These are phyloP conservation scores for Phtheirospermum japonicum DNA, from an alignment of 257 asterid species.

Conservation along the genomic window DNA sequence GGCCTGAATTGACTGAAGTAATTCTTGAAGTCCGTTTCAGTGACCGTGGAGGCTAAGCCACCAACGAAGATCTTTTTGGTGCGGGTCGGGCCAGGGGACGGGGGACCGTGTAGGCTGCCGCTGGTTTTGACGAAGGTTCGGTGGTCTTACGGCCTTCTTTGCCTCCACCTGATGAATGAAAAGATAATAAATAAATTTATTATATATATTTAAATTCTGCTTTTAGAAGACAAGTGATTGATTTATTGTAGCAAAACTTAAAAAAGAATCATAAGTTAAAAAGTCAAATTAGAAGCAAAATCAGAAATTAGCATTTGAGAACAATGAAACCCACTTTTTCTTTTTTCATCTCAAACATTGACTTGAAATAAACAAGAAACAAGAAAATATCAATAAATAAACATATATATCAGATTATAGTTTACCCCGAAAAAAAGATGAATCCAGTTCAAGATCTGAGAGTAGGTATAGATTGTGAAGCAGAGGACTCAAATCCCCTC, in stretches of 20 bases:
- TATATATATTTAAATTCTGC: no score
- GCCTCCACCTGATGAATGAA: slow-evolving; percentile 45
- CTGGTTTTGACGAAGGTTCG: slow-evolving; percentile 34
- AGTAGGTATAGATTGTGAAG: slow-evolving; percentile 53
- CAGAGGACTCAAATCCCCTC: slow-evolving; percentile 63
- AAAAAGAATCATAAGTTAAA: no score
- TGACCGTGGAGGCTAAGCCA: slow-evolving; percentile 46
- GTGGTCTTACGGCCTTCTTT: slow-evolving; percentile 52
- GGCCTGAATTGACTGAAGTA: slow-evolving; percentile 48
- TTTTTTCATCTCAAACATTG: slow-evolving; percentile 26
- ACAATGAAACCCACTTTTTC: neutral
- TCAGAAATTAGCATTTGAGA: neutral
- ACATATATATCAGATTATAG: slow-evolving; percentile 25
- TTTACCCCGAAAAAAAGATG: no score
- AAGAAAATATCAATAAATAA: slow-evolving; percentile 23
- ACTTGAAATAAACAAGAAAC: slow-evolving; percentile 23
- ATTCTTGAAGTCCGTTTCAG: slow-evolving; percentile 43
- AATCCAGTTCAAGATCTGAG: slow-evolving; percentile 59
- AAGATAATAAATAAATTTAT: no score
- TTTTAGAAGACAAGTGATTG: no score
- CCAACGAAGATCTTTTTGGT: no score
- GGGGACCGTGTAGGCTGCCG: slow-evolving; percentile 40
- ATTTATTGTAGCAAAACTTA: no score
- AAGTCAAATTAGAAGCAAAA: slow-evolving; percentile 8
- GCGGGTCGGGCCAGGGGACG: slow-evolving; percentile 42